phyloP scores from a whole-genome alignment of 768 basidiomycete genomes.

The Termitomyces sp. region DNA sequence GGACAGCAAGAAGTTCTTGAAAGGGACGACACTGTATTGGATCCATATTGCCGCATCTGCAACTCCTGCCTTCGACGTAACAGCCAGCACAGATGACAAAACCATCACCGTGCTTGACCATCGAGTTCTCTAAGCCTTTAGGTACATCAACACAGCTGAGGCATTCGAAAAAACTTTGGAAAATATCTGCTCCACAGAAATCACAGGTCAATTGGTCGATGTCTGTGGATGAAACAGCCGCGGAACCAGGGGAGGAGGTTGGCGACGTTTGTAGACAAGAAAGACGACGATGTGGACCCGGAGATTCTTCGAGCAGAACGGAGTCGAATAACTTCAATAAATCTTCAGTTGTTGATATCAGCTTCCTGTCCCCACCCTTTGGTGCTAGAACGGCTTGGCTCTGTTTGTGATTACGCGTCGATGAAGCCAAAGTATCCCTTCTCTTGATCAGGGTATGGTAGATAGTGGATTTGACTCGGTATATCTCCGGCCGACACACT shows the following conservation, averaged over 20 bases:
- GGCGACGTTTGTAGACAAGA: conserved; percentile 8
- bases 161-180: conserved; percentile 80
- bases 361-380: not conserved
- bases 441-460: conserved; percentile 47
- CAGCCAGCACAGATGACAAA: conserved; percentile 65
- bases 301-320: conserved; percentile 48
- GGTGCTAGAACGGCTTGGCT: not conserved
- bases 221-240: conserved; percentile 6
- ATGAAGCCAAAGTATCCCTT: conserved; percentile 2
- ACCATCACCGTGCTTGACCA: conserved; percentile 32
- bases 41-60: conserved; percentile 56
- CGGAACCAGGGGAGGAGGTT: not conserved
- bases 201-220: conserved; percentile 53
- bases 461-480: conserved; percentile 67
- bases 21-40: conserved; percentile 58
- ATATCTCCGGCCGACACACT: conserved; percentile 77
- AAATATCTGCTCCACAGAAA: conserved; percentile 80
- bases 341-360: conserved; percentile 24
- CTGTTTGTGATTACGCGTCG: not conserved
- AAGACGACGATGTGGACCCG: conserved; percentile 20
- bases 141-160: conserved; percentile 31
- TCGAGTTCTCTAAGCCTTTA: not conserved
- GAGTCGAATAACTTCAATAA: conserved; percentile 48
- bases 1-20: conserved; percentile 36
- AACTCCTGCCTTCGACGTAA: conserved; percentile 77